Evolutionary conservation across 1,284 basidiomycete species (phyloP).

Genomic region (Moniliophthora roreri): DNA sequence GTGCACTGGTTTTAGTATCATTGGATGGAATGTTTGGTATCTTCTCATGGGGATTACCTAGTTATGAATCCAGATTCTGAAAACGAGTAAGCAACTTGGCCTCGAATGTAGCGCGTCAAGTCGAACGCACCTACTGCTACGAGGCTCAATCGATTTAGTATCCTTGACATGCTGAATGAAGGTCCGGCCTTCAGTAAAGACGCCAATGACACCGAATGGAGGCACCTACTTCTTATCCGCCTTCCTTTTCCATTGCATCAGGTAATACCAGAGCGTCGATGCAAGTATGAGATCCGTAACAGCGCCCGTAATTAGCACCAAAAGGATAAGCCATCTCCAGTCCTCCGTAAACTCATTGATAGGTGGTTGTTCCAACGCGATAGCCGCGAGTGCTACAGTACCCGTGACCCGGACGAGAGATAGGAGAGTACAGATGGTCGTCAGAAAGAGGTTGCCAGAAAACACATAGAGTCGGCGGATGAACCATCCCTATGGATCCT

Average conservation of each 20-base stretch:
- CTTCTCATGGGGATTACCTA: background rate
- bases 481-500: background rate
- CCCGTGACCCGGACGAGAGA: background rate
- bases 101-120: background rate
- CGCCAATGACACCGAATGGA: background rate
- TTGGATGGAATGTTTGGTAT: background rate
- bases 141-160: background rate
- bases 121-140: background rate
- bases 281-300: slow-evolving; percentile 5
- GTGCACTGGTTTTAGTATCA: background rate
- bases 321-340: slow-evolving; percentile 3
- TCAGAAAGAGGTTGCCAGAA: slow-evolving; percentile 3
- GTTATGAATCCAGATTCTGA: slow-evolving; percentile 1
- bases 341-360: background rate
- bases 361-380: background rate
- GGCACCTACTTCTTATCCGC: background rate
- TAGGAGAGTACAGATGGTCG: background rate
- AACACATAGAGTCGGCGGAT: slow-evolving; percentile 2
- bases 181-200: background rate
- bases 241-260: background rate
- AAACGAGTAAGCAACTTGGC: background rate
- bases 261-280: background rate
- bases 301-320: background rate
- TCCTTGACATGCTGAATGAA: background rate
- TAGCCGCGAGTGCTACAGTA: background rate